phyloP scores from a whole-genome alignment of 2,329 filamentous ascomycete genomes.

The Colletotrichum limetticola region DNA sequence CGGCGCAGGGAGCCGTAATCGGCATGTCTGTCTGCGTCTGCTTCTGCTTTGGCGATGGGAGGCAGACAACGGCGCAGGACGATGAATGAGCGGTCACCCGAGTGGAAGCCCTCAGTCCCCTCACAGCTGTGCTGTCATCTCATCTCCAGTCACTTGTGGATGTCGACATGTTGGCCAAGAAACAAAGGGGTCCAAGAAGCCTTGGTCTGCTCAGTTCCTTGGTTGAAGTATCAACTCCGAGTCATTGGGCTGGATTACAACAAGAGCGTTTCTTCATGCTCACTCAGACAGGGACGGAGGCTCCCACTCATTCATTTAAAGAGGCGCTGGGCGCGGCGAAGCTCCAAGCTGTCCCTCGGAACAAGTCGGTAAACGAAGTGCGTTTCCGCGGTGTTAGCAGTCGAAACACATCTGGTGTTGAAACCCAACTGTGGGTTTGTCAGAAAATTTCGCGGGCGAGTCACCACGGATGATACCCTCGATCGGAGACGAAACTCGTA shows the following conservation, averaged over 20 bases:
- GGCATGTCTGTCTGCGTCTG: not conserved
- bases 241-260: not conserved
- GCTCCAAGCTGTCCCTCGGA: not conserved
- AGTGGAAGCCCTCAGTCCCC: not conserved
- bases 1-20: not conserved
- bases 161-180: not conserved
- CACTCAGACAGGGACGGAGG: no score
- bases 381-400: slow-evolving; percentile 16
- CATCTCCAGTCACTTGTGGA: not conserved
- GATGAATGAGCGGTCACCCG: slow-evolving; percentile 4
- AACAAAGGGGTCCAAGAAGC: not conserved
- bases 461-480: slow-evolving; percentile 17
- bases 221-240: not conserved
- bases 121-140: not conserved
- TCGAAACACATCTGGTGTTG: slow-evolving; percentile 16
- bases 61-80: not conserved
- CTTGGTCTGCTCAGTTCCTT: not conserved
- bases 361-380: slow-evolving; percentile 9
- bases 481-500: not conserved
- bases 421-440: slow-evolving; percentile 22
- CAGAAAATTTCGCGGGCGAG: slow-evolving; percentile 15
- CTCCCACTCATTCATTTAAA: not conserved
- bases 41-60: not conserved
- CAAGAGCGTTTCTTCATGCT: not conserved
- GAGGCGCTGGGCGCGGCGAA: slow-evolving; percentile 10